Percentiles rank a stretch among this genome's conserved stretches.
phyloP scores from a whole-genome alignment of 2,329 filamentous ascomycete genomes.

The Emydomyces testavorans region DNA sequence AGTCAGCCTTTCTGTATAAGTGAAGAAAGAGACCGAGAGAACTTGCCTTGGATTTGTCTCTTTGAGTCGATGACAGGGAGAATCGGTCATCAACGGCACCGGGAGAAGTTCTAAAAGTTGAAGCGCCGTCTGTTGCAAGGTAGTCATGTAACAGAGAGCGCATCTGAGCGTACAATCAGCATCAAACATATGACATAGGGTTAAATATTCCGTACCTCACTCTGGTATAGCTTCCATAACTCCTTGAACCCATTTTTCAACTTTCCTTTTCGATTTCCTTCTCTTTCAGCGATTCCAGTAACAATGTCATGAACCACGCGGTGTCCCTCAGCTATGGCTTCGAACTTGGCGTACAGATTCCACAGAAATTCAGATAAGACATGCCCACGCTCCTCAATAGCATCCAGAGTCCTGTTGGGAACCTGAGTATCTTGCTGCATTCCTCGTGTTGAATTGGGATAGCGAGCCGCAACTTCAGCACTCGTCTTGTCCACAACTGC shows the following conservation, averaged over 20 bases:
- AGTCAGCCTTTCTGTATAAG: background rate
- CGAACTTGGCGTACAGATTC: slow-evolving; percentile 91
- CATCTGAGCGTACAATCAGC: slow-evolving; percentile 41
- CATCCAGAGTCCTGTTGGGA: slow-evolving; percentile 52
- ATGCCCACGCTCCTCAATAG: slow-evolving; percentile 66
- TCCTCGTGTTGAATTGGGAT: slow-evolving; percentile 63
- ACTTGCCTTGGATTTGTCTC: slow-evolving; percentile 40
- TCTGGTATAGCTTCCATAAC: slow-evolving; percentile 95
- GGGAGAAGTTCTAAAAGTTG: slow-evolving; percentile 44
- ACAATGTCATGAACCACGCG: slow-evolving; percentile 88
- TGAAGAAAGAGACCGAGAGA: background rate
- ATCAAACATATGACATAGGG: background rate
- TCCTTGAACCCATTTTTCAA: slow-evolving; percentile 87
- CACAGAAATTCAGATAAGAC: slow-evolving; percentile 85
- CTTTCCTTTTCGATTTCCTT: slow-evolving; percentile 53
- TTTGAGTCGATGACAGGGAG: slow-evolving; percentile 40
- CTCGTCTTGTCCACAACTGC: slow-evolving; percentile 90
- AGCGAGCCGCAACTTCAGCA: slow-evolving; percentile 80
- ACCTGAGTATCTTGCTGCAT: slow-evolving; percentile 36
- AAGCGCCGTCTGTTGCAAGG: slow-evolving; percentile 80
- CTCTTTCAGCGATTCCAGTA: slow-evolving; percentile 70
- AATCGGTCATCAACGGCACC: slow-evolving; percentile 40
- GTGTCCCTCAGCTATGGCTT: slow-evolving; percentile 91
- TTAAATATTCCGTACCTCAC: slow-evolving; percentile 47
- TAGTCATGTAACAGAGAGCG: slow-evolving; percentile 90